A percentile compares a stretch with the other conserved stretches of the same genome.
phyloP scores from a whole-genome alignment of 2,329 filamentous ascomycete species.

The Cladosporium sp. region DNA sequence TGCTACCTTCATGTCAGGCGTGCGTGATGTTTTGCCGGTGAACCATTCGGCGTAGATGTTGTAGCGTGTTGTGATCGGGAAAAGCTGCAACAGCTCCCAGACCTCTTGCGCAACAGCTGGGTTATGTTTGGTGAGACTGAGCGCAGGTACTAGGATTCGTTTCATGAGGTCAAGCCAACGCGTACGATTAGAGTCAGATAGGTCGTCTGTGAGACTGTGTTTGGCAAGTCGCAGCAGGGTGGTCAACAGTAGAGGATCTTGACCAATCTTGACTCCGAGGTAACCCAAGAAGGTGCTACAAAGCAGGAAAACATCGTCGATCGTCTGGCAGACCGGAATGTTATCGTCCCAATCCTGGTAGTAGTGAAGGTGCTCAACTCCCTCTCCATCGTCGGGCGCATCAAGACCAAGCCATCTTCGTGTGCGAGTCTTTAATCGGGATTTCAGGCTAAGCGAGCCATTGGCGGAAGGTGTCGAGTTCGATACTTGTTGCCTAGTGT shows the following conservation, averaged over 20 bases:
- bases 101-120: conserved; percentile 80
- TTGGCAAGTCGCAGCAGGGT: conserved; percentile 84
- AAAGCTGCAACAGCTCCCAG: conserved; percentile 76
- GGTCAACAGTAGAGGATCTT: conserved; percentile 70
- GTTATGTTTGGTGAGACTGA: conserved; percentile 83
- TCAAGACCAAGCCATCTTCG: conserved; percentile 79
- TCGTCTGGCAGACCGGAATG: conserved; percentile 80
- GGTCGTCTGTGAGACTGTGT: conserved; percentile 67
- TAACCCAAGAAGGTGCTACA: conserved; percentile 81
- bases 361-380: conserved; percentile 83
- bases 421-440: conserved; percentile 44
- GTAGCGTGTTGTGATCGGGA: conserved; percentile 73
- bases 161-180: conserved; percentile 85
- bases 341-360: conserved; percentile 98
- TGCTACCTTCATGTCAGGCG: conserved; percentile 72
- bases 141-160: conserved; percentile 77
- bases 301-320: conserved; percentile 86
- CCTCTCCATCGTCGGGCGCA: conserved; percentile 66
- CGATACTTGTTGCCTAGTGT: conserved; percentile 45
- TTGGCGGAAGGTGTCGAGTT: conserved; percentile 68
- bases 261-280: conserved; percentile 84
- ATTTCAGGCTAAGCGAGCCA: conserved; percentile 58
- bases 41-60: conserved; percentile 94
- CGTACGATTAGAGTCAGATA: conserved; percentile 63
- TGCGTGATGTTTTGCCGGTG: conserved; percentile 68